These are phyloP conservation scores for Lecanosticta acicola DNA, from an alignment of 2,329 filamentous ascomycete genomes.

Conservation along the genomic window DNA sequence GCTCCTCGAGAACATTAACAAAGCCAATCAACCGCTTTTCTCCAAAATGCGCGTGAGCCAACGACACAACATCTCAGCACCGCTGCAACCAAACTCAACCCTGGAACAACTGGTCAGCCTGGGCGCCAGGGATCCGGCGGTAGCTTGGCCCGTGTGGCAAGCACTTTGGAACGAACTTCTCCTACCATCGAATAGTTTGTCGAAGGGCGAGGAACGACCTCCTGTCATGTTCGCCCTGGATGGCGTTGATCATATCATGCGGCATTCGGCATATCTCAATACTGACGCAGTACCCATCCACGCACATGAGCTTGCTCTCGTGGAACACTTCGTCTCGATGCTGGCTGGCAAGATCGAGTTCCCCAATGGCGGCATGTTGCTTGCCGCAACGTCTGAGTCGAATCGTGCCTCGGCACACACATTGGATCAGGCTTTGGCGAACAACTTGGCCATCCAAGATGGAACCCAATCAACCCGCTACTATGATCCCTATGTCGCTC, in stretches of 20 bases:
- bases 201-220: constrained; percentile 44
- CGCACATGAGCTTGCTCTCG: constrained; percentile 72
- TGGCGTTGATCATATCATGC: constrained; percentile 76
- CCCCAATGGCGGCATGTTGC: constrained; percentile 70
- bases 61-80: constrained; percentile 54
- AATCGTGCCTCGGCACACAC: constrained; percentile 44
- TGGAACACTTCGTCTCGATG: constrained; percentile 68
- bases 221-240: constrained; percentile 73
- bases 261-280: constrained; percentile 66
- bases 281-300: constrained; percentile 70
- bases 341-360: constrained; percentile 54
- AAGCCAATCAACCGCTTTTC: constrained; percentile 66
- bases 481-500: constrained; percentile 47
- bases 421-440: constrained; percentile 13
- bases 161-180: constrained; percentile 77
- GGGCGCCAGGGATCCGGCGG: constrained; percentile 67
- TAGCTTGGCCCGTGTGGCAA: constrained; percentile 73
- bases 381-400: constrained; percentile 68
- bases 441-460: constrained; percentile 15
- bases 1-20: constrained; percentile 65
- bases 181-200: constrained; percentile 36
- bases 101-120: constrained; percentile 64
- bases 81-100: constrained; percentile 53
- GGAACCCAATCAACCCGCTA: constrained; percentile 31
- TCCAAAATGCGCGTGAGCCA: constrained; percentile 46